A percentile compares a stretch with the other conserved stretches of the same genome.
These are phyloP conservation scores for Pulveroboletus sp. DNA, from an alignment of 768 basidiomycete species.

Conservation along the genomic window DNA sequence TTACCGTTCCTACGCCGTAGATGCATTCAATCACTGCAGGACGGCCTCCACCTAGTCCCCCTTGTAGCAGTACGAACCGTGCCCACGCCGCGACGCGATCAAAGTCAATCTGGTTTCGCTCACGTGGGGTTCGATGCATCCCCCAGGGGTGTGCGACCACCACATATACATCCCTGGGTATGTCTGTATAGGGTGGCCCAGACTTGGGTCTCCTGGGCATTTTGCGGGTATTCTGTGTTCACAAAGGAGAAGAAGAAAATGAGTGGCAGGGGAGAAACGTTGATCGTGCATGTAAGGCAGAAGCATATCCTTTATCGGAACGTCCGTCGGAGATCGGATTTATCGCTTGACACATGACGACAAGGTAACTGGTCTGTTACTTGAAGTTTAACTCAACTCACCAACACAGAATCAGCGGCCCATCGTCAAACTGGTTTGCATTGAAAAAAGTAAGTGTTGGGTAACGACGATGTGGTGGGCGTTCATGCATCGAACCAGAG, in stretches of 20 bases:
- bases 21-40: conserved; percentile 21
- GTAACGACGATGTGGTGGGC: not conserved
- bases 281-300: too few species aligned
- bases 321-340: conserved; percentile 19
- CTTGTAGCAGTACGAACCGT: conserved; percentile 19
- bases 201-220: conserved; percentile 23
- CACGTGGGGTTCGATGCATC: conserved; percentile 1
- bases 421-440: conserved; percentile 59
- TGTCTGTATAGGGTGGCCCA: conserved; percentile 28
- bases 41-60: conserved; percentile 11
- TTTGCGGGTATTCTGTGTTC: not conserved
- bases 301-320: not conserved
- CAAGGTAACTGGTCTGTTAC: conserved; percentile 9
- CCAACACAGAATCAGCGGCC: conserved; percentile 5
- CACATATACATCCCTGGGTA: conserved; percentile 20
- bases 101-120: conserved; percentile 15
- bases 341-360: conserved; percentile 1
- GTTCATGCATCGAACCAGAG: conserved; percentile 2
- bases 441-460: conserved; percentile 45
- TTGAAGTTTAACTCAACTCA: conserved; percentile 5
- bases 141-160: conserved; percentile 28
- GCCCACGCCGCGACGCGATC: conserved; percentile 26
- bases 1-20: conserved; percentile 30
- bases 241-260: not conserved
- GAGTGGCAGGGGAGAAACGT: conserved; percentile 2